A percentile compares a stretch with the other conserved stretches of the same genome.
phyloP scores from a whole-genome alignment of 2,329 filamentous ascomycete species.

The Botryotinia calthae region DNA sequence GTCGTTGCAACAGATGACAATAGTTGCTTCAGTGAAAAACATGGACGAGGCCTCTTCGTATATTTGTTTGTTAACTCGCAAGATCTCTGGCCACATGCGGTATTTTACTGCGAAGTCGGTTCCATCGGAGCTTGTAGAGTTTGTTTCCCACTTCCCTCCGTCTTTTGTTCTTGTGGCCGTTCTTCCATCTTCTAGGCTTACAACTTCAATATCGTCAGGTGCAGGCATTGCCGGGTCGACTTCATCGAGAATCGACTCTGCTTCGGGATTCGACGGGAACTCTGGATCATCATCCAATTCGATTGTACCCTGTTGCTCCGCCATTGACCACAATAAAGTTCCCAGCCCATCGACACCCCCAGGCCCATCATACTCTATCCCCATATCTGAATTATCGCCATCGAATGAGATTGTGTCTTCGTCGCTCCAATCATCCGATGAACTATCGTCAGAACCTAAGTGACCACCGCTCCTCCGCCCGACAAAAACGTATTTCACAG shows the following conservation, averaged over 20 bases:
- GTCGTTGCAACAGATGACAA: conserved; percentile 24
- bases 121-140: neutral
- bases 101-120: conserved; percentile 14
- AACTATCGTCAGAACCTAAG: neutral
- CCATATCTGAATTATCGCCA: conserved; percentile 5
- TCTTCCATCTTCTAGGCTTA: conserved; percentile 3
- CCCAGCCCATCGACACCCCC: neutral
- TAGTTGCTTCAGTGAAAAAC: conserved; percentile 22
- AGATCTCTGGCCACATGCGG: conserved; percentile 21
- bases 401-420: conserved; percentile 12
- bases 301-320: neutral
- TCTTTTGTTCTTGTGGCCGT: neutral
- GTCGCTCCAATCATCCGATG: conserved; percentile 8
- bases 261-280: conserved; percentile 3
- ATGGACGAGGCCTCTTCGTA: conserved; percentile 24
- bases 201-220: neutral
- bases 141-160: neutral
- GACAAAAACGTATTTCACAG: neutral
- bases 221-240: neutral
- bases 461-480: neutral
- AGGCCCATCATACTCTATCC: neutral
- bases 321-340: neutral
- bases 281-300: neutral
- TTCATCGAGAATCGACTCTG: conserved; percentile 10
- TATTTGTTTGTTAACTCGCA: conserved; percentile 24